A percentile compares a stretch with the other conserved stretches of the same genome.
phyloP scores from a whole-genome alignment of 2,329 filamentous ascomycete genomes.

The Penicillium sp. region DNA sequence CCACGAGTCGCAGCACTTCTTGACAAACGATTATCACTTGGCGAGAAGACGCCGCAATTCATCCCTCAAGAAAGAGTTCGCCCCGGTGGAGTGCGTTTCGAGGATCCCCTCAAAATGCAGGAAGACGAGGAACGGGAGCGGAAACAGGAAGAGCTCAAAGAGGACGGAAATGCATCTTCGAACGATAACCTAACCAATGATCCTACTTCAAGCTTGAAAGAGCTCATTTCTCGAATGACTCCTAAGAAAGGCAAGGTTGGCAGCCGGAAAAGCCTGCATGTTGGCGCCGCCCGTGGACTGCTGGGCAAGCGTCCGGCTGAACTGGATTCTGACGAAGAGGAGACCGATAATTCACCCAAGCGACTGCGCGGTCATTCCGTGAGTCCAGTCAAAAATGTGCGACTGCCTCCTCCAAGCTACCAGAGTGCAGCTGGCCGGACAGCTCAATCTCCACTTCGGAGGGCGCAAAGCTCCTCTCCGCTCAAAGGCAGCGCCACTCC shows the following conservation, averaged over 20 bases:
- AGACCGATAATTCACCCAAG: slow-evolving; percentile 53
- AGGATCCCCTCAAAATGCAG: slow-evolving; percentile 58
- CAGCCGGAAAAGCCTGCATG: slow-evolving; percentile 68
- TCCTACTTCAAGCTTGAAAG: slow-evolving; percentile 61
- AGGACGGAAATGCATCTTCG: slow-evolving; percentile 48
- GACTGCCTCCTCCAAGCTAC: slow-evolving; percentile 63
- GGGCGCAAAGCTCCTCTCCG: slow-evolving; percentile 28
- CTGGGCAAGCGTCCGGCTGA: slow-evolving; percentile 69
- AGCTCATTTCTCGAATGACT: slow-evolving; percentile 72
- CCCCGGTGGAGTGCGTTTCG: slow-evolving; percentile 53
- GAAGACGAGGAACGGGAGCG: slow-evolving; percentile 58
- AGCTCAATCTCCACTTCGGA: slow-evolving; percentile 45
- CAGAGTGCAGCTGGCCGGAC: slow-evolving; percentile 59
- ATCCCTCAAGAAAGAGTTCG: slow-evolving; percentile 46
- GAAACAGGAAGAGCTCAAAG: slow-evolving; percentile 55
- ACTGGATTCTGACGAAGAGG: slow-evolving; percentile 60
- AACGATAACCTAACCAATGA: slow-evolving; percentile 53
- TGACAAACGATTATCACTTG: slow-evolving; percentile 64
- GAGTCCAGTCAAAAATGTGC: slow-evolving; percentile 71
- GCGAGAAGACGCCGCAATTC: slow-evolving; percentile 60
- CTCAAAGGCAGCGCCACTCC: slow-evolving; percentile 49
- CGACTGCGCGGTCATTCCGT: slow-evolving; percentile 64
- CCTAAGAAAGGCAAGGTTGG: slow-evolving; percentile 65
- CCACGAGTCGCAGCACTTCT: slow-evolving; percentile 66
- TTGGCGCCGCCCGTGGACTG: slow-evolving; percentile 66